Percentiles rank a stretch among this genome's conserved stretches.
Evolutionary conservation across 2,329 filamentous ascomycete species (phyloP).

Genomic region (Colletotrichum magnum): DNA sequence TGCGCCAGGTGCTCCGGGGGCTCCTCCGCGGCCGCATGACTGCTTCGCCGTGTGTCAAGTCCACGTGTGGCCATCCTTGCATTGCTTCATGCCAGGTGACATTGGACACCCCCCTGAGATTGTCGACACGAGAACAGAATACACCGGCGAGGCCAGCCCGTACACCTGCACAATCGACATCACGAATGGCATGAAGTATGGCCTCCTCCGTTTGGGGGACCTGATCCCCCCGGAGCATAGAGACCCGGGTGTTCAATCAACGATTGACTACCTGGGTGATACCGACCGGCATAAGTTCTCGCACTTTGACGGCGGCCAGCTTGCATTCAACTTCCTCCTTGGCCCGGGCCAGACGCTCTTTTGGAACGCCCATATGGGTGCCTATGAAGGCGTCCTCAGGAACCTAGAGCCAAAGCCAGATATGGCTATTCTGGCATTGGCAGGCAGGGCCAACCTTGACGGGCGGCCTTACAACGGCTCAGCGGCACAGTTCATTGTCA

Average conservation of each 20-base stretch:
- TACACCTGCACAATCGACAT: slow-evolving; percentile 12
- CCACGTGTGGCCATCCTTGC: slow-evolving; percentile 45
- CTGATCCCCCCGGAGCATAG: background rate
- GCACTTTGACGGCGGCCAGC: slow-evolving; percentile 12
- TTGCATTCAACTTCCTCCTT: slow-evolving; percentile 3
- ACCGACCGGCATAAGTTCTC: slow-evolving; percentile 5
- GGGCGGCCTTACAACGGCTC: slow-evolving; percentile 17
- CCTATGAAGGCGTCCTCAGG: slow-evolving; percentile 11
- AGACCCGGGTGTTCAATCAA: background rate
- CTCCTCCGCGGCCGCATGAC: slow-evolving; percentile 1
- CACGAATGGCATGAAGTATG: slow-evolving; percentile 7
- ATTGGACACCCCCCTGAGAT: background rate
- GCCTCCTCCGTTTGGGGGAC: background rate
- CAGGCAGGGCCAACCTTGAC: slow-evolving; percentile 22
- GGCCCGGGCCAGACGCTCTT: background rate
- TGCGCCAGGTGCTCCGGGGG: background rate
- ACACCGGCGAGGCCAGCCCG: slow-evolving; percentile 5
- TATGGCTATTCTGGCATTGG: slow-evolving; percentile 3
- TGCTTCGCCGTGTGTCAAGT: slow-evolving; percentile 23
- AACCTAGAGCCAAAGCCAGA: slow-evolving; percentile 7
- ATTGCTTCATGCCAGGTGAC: slow-evolving; percentile 43
- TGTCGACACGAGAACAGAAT: background rate
- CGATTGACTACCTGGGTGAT: background rate
- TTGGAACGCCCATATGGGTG: slow-evolving; percentile 10
- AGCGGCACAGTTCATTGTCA: slow-evolving; percentile 9